Base-by-base conservation (phyloP, 2,329 filamentous ascomycete species). In the Penicillium sp. region DNA sequence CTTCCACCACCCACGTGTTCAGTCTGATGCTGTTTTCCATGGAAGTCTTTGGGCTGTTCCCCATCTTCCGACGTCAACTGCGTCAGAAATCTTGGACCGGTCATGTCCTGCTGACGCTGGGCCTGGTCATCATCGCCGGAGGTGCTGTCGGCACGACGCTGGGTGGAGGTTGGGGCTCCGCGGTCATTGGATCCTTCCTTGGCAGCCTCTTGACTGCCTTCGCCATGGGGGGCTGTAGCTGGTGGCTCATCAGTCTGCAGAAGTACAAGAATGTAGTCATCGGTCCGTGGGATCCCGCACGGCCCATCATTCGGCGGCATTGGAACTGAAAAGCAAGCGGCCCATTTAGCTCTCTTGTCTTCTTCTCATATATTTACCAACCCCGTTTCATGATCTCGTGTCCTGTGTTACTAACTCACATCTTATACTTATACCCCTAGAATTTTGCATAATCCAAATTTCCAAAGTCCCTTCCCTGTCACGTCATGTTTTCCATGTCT, bases 211-310 rank as follows among this genome's bases (percentile, higher is more conserved):
- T 89, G 24, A 85, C 86, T 0, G 82, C 84, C 4, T 67, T 95
- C 46, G 84, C 83, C 2, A 95, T 96, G 82, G 93, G 91, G 1
- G 85, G 90, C 9, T 96, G 90, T 67, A 95, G 89, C 65, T 97
- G 90, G 91, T 97, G 93, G 90, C 73, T 98, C 54, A 97, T 98
- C 63, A 88, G 90, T 7, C 70, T 98, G 68, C 93, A 98, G 71
- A 91, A 95, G 73, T 98, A 97, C 72, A 98, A 98, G 76, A 97
- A 97, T 67, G 93, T 97, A 71, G 96, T 98, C 57, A 88, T 90
- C 63, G 93, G 93, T 38, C 93, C 93, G 1, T 98, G 93, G 93
- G 93, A 98, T 72, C 90, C 91, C 18, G 93, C 93, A 5, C 79
- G 90, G 64, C 93, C 93, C 8, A 67, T 75, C 40, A 67, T 75